Evolutionary conservation across 2,329 filamentous ascomycete species (phyloP).

Genomic region (Colletotrichum tofieldiae): DNA sequence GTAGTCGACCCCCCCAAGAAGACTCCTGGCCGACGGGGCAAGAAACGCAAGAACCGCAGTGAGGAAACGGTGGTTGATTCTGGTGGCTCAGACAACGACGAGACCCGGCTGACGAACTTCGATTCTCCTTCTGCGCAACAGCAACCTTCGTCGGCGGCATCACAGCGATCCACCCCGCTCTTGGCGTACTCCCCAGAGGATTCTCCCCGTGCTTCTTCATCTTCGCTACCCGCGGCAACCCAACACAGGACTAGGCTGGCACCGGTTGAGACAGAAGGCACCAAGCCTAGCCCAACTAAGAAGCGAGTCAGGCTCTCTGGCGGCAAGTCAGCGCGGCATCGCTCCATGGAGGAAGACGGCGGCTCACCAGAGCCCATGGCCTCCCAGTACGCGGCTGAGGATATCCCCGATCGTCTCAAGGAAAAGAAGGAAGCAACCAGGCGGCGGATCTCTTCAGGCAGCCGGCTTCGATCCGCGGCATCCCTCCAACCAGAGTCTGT

Average conservation of each 20-base stretch:
- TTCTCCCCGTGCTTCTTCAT: neutral
- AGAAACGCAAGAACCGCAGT: slow-evolving; percentile 16
- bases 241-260: slow-evolving; percentile 1
- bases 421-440: slow-evolving; percentile 31
- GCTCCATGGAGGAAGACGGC: slow-evolving; percentile 22
- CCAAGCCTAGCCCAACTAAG: slow-evolving; percentile 30
- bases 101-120: neutral
- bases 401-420: slow-evolving; percentile 34
- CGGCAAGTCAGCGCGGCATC: slow-evolving; percentile 25
- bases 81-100: neutral
- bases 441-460: slow-evolving; percentile 27
- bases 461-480: slow-evolving; percentile 3
- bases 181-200: neutral
- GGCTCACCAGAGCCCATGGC: slow-evolving; percentile 5
- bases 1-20: slow-evolving; percentile 12
- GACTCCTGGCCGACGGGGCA: neutral
- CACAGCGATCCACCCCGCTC: neutral
- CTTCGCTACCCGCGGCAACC: slow-evolving; percentile 1
- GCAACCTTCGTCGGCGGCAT: slow-evolving; percentile 5
- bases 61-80: slow-evolving; percentile 21
- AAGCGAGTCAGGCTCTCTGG: slow-evolving; percentile 33
- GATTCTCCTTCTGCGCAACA: slow-evolving; percentile 11
- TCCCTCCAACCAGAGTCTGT: slow-evolving; percentile 33
- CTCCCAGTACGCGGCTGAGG: slow-evolving; percentile 16
- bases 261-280: neutral